Base-by-base conservation (phyloP, 2,329 filamentous ascomycete genomes). In the Aotearoamyces nothofagi region DNA sequence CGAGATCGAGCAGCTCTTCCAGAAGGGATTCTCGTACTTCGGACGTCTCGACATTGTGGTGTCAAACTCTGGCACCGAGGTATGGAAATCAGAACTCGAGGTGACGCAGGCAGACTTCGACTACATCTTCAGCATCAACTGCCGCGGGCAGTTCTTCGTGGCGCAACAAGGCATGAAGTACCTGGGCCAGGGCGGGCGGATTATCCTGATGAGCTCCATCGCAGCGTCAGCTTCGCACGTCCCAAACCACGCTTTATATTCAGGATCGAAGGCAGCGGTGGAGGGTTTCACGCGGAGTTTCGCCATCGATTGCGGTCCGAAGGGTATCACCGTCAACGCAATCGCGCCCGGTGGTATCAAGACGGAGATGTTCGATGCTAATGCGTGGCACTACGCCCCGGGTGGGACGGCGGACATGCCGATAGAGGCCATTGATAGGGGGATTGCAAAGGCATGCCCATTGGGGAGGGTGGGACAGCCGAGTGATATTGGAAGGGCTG, bases 141-240 rank as follows among this genome's bases (percentile, higher is more conserved):
- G 77, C 22, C 58, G 55, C 17, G 73, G 72, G 7, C 60, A 80
- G 55, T 80, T 80, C 61, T 81, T 81, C 52, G 74, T 81, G 30
- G 76, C 73, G 15, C 73, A 79, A 56, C 69, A 76, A 32, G 77
- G 69, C 9, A 77, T 77, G 54, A 73, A 74, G 57, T 58, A 79
- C 55, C 64, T 78, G 40, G 64, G 72, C 47, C 59, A 66, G 26
- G 72, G 76, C 34, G 78, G 78, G 16, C 65, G 78, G 25, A 65
- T 84, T 41, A 67, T 72, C 0, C 69, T 68, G 40, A 67, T 75
- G 39, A 75, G 68, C 51, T 73, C 73, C 39, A 55, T 61, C 3
- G 58, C 61, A 3, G 72, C 70, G 0, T 71, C 70, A 2, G 61
- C 58, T 41, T 69, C 76, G 40, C 60, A 77, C 53, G 73, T 77